A percentile compares a stretch with the other conserved stretches of the same genome.
These are phyloP conservation scores for Ogataea methanolica DNA, from an alignment of 805 yeast genomes.

Conservation along the genomic window DNA sequence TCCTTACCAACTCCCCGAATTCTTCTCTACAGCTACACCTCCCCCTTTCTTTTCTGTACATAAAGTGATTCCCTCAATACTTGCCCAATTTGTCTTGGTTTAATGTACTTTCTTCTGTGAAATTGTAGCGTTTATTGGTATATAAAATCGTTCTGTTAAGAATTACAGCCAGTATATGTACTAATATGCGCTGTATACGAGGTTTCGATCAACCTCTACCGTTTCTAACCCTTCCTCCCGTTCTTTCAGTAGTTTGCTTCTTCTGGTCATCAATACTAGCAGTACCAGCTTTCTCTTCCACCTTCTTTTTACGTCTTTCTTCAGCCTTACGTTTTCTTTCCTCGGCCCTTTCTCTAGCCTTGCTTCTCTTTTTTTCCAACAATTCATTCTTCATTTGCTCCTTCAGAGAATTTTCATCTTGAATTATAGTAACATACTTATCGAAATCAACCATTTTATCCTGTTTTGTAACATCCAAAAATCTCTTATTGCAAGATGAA, in stretches of 20 bases:
- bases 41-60: too few species aligned
- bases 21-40: too few species aligned
- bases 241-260: neutral
- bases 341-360: constrained; percentile 18
- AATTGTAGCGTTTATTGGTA: too few species aligned
- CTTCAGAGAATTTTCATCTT: constrained; percentile 9
- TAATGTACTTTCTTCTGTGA: too few species aligned
- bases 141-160: too few species aligned
- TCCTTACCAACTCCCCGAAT: too few species aligned
- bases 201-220: neutral
- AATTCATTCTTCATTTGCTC: constrained; percentile 4
- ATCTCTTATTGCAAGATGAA: constrained; percentile 25
- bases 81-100: too few species aligned
- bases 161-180: too few species aligned
- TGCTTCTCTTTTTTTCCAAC: constrained; percentile 10
- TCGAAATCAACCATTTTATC: constrained; percentile 20
- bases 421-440: constrained; percentile 15
- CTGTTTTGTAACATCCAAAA: constrained; percentile 18
- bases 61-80: too few species aligned
- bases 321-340: constrained; percentile 19
- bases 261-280: neutral
- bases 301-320: constrained; percentile 19
- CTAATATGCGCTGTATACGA: too few species aligned
- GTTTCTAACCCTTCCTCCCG: neutral
- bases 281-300: constrained; percentile 4